phyloP scores from a whole-genome alignment of 305 asterid genomes.

The Plantago rigida region DNA sequence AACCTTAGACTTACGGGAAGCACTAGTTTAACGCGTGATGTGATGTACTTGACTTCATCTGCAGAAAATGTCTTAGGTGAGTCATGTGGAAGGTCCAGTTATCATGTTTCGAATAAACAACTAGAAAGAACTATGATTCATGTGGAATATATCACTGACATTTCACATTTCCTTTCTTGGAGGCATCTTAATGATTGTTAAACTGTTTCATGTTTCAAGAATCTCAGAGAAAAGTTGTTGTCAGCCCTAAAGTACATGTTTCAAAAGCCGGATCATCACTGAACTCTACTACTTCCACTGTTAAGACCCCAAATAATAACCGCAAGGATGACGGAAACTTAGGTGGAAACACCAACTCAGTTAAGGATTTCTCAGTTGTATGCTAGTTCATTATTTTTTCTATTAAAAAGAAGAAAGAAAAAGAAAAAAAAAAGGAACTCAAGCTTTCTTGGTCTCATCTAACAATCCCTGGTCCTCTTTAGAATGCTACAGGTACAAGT shows the following conservation, averaged over 20 bases:
- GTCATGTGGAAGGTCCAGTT: conserved; percentile 24
- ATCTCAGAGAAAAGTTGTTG: conserved; percentile 28
- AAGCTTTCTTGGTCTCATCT: conserved; percentile 33
- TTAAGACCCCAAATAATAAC: conserved; percentile 20
- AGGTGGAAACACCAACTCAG: conserved; percentile 35
- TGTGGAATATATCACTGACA: neutral
- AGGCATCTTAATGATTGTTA: conserved; percentile 19
- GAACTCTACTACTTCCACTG: conserved; percentile 29
- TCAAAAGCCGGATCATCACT: conserved; percentile 33
- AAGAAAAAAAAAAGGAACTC: neutral
- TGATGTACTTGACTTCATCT: conserved; percentile 27
- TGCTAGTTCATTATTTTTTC: conserved; percentile 22
- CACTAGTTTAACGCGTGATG: conserved; percentile 21
- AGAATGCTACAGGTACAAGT: conserved; percentile 55
- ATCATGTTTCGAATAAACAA: neutral
- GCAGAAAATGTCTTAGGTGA: conserved; percentile 45
- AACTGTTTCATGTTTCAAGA: conserved; percentile 35
- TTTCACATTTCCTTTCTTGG: neutral
- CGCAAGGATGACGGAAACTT: conserved; percentile 19
- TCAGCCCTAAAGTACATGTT: conserved; percentile 31
- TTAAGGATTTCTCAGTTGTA: conserved; percentile 48
- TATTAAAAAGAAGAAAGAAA: conserved; percentile 2
- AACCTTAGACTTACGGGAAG: conserved; percentile 31
- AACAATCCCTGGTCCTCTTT: conserved; percentile 42
- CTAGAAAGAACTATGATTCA: neutral